A percentile compares a stretch with the other conserved stretches of the same genome.
These are phyloP conservation scores for Lithospermum erythrorhizon DNA, from an alignment of 257 asterid species.

Conservation along the genomic window DNA sequence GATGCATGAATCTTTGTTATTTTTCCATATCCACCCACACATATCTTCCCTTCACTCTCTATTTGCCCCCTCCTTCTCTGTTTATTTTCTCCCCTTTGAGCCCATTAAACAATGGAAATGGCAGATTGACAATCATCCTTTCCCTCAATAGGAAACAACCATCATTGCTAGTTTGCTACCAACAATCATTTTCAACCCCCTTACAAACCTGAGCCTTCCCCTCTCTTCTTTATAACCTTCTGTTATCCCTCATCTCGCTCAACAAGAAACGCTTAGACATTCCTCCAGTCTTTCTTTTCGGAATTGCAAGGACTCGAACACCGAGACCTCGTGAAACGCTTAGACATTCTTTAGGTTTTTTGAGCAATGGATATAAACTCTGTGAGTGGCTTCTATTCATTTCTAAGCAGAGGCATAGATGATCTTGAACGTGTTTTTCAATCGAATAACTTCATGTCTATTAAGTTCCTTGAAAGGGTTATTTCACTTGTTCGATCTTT, in stretches of 20 bases:
- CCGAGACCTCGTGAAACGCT: no score
- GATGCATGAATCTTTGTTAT: no score
- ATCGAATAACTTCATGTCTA: constrained; percentile 75
- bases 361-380: constrained; percentile 73
- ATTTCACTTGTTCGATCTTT: constrained; percentile 66
- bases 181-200: constrained; percentile 47
- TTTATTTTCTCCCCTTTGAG: constrained; percentile 22
- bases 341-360: no score
- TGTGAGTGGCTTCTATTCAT: constrained; percentile 73
- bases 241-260: background rate
- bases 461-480: constrained; percentile 67
- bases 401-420: constrained; percentile 62
- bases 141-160: constrained; percentile 85
- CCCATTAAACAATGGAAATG: constrained; percentile 62
- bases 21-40: no score
- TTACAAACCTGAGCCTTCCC: constrained; percentile 51
- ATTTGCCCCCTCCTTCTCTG: constrained; percentile 6
- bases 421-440: constrained; percentile 63
- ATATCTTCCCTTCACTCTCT: background rate
- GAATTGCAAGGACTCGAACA: no score
- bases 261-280: background rate
- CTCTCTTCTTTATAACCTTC: constrained; percentile 17
- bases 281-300: no score
- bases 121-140: constrained; percentile 73
- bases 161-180: constrained; percentile 94